A percentile compares a stretch with the other conserved stretches of the same genome.
Evolutionary conservation across 352 stramenopile genomes (phyloP).

Genomic region (Phytophthora chlamydospora): DNA sequence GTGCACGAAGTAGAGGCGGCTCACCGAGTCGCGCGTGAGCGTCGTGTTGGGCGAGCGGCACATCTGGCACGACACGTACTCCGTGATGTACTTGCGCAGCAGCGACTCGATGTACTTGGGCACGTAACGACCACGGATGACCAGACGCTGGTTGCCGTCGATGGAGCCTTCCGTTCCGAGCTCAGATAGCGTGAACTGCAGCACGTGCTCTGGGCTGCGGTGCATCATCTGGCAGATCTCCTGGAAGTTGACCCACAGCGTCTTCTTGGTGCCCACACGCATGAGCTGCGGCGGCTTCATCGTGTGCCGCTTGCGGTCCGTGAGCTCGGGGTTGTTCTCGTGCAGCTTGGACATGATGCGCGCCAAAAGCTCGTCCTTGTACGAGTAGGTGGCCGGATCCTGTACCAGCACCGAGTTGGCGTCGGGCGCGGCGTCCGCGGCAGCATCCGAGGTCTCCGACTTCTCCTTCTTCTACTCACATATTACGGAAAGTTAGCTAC

Average conservation of each 20-base stretch:
- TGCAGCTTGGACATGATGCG: constrained; percentile 95
- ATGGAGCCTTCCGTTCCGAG: constrained; percentile 99
- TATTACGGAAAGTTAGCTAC: background rate
- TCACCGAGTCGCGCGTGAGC: constrained; percentile 96
- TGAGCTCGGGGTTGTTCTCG: constrained; percentile 96
- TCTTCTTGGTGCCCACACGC: constrained; percentile 97
- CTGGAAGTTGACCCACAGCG: constrained; percentile 99
- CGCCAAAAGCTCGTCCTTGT: constrained; percentile 94
- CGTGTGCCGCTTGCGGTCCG: constrained; percentile 94
- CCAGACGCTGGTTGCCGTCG: constrained; percentile 98
- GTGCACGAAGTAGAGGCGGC: constrained; percentile 97
- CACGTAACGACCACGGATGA: constrained; percentile 98
- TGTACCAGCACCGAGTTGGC: constrained; percentile 72
- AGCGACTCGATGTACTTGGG: constrained; percentile 99
- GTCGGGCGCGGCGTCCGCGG: constrained; percentile 36
- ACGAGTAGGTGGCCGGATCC: constrained; percentile 94
- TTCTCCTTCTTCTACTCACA: constrained; percentile 66
- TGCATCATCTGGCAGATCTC: constrained; percentile 99
- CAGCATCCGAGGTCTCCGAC: constrained; percentile 29
- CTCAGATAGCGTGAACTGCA: constrained; percentile 99
- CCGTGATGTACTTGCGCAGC: constrained; percentile 99
- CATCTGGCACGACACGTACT: constrained; percentile 99
- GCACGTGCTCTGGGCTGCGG: constrained; percentile 97
- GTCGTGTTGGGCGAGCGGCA: constrained; percentile 98
- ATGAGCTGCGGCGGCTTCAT: constrained; percentile 93